These are phyloP conservation scores for Populus trichocarpa DNA, from an alignment of 441 rosid genomes.

Conservation along the genomic window DNA sequence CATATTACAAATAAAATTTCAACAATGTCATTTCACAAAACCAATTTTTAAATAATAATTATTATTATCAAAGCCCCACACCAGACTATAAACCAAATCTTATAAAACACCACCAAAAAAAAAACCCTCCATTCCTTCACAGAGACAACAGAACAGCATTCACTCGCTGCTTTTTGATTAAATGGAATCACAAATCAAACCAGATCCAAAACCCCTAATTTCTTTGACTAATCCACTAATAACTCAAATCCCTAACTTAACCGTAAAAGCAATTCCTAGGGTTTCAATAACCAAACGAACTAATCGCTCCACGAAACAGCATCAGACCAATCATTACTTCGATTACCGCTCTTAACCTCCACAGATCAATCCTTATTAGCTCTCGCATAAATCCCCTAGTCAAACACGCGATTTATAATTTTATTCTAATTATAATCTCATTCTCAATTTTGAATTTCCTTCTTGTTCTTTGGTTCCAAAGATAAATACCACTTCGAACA, in stretches of 20 bases:
- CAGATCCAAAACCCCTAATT: constrained; percentile 7
- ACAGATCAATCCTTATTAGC: constrained; percentile 4
- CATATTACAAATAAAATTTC: not conserved
- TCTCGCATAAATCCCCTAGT: constrained; percentile 13
- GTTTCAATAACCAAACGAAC: constrained; percentile 1
- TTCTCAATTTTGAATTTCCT: not conserved
- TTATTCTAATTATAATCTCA: not conserved
- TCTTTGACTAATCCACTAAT: not conserved
- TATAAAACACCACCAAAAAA: not conserved
- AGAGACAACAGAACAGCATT: not conserved
- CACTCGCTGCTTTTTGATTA: not conserved
- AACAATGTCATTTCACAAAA: not conserved
- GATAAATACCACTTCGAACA: not conserved
- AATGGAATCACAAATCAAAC: not conserved
- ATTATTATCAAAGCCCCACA: not conserved
- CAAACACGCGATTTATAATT: constrained; percentile 14
- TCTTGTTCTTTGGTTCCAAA: not conserved
- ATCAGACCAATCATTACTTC: not conserved
- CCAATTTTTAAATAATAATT: not conserved
- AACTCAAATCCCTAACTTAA: constrained; percentile 6
- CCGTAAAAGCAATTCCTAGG: constrained; percentile 5
- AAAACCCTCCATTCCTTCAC: not conserved
- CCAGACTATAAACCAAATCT: not conserved
- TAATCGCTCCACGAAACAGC: not conserved
- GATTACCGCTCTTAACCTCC: not conserved